Evolutionary conservation across 768 basidiomycete genomes (phyloP).

Genomic region (Mycena indigotica): DNA sequence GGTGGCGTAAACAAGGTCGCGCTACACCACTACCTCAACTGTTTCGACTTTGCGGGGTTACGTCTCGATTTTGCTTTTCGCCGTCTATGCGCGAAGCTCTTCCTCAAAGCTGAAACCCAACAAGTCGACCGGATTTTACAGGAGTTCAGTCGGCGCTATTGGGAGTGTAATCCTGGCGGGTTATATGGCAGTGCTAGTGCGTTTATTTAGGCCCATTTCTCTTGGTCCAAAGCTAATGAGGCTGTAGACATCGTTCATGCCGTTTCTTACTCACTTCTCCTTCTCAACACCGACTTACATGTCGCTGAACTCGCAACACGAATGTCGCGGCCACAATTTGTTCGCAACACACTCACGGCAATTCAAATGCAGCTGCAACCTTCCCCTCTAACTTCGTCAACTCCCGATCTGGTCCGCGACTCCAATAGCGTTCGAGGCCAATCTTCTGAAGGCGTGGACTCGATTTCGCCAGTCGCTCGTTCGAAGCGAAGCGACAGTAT

Average conservation of each 20-base stretch:
- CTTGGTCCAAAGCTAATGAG: slow-evolving; percentile 6
- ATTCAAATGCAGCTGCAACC: slow-evolving; percentile 80
- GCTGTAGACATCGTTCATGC: slow-evolving; percentile 89
- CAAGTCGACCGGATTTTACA: slow-evolving; percentile 97
- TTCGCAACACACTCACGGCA: slow-evolving; percentile 86
- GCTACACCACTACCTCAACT: slow-evolving; percentile 79
- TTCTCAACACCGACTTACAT: slow-evolving; percentile 97
- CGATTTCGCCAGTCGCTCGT: slow-evolving; percentile 37
- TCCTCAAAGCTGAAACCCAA: slow-evolving; percentile 94
- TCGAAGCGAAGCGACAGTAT: slow-evolving; percentile 82
- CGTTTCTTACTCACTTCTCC: slow-evolving; percentile 86
- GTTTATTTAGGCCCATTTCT: slow-evolving; percentile 30
- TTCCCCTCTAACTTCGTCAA: slow-evolving; percentile 48
- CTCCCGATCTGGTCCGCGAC: slow-evolving; percentile 65
- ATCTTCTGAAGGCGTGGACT: slow-evolving; percentile 50
- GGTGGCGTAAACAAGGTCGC: slow-evolving; percentile 74
- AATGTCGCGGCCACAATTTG: slow-evolving; percentile 92
- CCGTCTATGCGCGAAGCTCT: slow-evolving; percentile 87
- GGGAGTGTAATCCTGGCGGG: slow-evolving; percentile 82
- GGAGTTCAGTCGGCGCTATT: slow-evolving; percentile 87
- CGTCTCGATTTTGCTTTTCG: slow-evolving; percentile 90
- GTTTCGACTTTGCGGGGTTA: slow-evolving; percentile 84
- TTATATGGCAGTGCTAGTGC: slow-evolving; percentile 85
- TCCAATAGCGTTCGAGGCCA: slow-evolving; percentile 64
- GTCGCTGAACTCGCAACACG: slow-evolving; percentile 85